A percentile compares a stretch with the other conserved stretches of the same genome.
Conservation (phyloP, 805 yeast species). For the Yarrowia phangngaensis region DNA sequence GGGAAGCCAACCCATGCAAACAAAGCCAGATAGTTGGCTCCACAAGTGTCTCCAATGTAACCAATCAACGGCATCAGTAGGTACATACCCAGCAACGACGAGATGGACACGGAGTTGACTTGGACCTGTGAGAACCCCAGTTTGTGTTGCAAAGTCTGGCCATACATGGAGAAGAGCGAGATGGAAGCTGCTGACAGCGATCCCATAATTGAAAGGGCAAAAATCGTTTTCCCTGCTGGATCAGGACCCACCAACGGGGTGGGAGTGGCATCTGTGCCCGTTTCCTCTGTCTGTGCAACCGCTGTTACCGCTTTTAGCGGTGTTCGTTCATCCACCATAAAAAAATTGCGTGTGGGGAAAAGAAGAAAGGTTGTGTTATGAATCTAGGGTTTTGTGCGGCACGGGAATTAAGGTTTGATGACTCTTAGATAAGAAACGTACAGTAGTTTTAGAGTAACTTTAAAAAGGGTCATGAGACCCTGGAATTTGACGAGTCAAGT, state of each 20-base stretch:
- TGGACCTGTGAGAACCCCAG: conserved; percentile 62
- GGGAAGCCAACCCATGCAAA: conserved; percentile 57
- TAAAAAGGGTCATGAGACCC: too few species aligned
- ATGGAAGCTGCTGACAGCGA: conserved; percentile 82
- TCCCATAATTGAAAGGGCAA: conserved; percentile 7
- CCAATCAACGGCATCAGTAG: conserved; percentile 79
- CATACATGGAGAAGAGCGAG: conserved; percentile 72
- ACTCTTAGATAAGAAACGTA: too few species aligned
- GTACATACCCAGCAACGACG: conserved; percentile 77
- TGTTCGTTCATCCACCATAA: conserved; percentile 9
- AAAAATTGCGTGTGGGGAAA: background rate
- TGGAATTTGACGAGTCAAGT: too few species aligned
- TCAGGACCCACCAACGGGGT: background rate
- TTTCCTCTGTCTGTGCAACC: background rate
- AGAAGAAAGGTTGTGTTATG: conserved; percentile 5
- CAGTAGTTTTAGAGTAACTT: too few species aligned
- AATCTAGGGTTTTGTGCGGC: too few species aligned
- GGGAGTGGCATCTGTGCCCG: background rate
- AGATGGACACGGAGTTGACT: conserved; percentile 69
- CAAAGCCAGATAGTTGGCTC: conserved; percentile 67
- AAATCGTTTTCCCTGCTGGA: conserved; percentile 5
- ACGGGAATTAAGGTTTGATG: too few species aligned
- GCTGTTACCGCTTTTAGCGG: conserved; percentile 1
- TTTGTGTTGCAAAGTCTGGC: conserved; percentile 59
- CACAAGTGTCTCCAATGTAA: conserved; percentile 76